phyloP scores from a whole-genome alignment of 164 flowering plant genomes.

The Magnolia officinalis region DNA sequence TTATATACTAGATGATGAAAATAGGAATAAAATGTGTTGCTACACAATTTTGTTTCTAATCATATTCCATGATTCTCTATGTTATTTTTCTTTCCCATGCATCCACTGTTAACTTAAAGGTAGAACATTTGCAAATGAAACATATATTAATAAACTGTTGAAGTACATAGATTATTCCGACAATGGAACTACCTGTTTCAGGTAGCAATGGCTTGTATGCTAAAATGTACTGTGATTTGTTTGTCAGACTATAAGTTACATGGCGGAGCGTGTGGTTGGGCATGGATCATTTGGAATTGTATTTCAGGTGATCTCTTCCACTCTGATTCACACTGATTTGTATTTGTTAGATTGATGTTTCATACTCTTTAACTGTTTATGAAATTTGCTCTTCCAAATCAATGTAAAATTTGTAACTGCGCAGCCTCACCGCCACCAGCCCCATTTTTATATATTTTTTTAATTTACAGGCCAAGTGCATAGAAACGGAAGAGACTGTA shows the following conservation, averaged over 20 bases:
- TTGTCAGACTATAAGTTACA: conserved; percentile 63
- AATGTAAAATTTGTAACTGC: background rate
- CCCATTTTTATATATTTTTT: background rate
- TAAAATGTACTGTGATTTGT: background rate
- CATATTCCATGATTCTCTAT: too few species aligned
- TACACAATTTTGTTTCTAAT: too few species aligned
- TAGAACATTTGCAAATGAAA: background rate
- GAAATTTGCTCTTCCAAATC: background rate
- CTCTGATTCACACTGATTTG: background rate
- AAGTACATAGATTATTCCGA: background rate
- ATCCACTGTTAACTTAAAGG: too few species aligned
- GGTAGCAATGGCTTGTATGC: background rate
- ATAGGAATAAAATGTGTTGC: too few species aligned
- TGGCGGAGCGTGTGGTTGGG: conserved; percentile 81
- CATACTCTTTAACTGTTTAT: background rate
- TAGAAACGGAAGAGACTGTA: conserved; percentile 73
- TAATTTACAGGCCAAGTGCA: conserved; percentile 57
- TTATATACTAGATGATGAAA: too few species aligned
- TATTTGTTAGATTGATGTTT: background rate
- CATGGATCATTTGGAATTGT: conserved; percentile 76
- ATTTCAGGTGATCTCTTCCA: conserved; percentile 48
- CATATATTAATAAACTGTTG: background rate
- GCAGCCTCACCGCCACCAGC: background rate
- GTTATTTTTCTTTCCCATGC: background rate
- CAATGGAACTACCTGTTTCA: too few species aligned